Percentiles rank a stretch among this genome's conserved stretches.
Conservation (phyloP, 768 basidiomycete genomes). For the Boletus speciosus region DNA sequence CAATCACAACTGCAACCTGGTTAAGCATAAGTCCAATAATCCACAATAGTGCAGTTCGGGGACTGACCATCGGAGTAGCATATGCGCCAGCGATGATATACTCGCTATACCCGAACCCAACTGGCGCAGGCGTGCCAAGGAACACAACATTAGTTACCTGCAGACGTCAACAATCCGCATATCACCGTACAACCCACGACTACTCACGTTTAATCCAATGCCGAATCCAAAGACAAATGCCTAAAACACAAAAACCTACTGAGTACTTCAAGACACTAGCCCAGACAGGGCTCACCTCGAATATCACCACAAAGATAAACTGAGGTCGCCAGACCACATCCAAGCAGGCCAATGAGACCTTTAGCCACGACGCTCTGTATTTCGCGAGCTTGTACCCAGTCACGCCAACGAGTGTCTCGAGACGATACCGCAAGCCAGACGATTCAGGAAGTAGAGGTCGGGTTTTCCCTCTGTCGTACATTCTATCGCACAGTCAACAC, state of each 20-base stretch:
- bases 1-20: constrained; percentile 47
- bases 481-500: constrained; percentile 25
- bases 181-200: neutral
- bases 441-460: constrained; percentile 28
- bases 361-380: constrained; percentile 42
- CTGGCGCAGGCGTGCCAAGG: constrained; percentile 42
- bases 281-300: constrained; percentile 31
- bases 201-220: constrained; percentile 43
- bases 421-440: constrained; percentile 36
- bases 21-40: neutral
- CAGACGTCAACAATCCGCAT: neutral
- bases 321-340: constrained; percentile 50
- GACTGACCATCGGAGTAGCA: constrained; percentile 42
- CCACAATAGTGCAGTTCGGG: neutral
- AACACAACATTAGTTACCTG: constrained; percentile 57
- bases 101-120: constrained; percentile 45
- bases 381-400: constrained; percentile 46
- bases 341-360: constrained; percentile 32
- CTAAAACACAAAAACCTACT: constrained; percentile 15
- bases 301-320: constrained; percentile 36
- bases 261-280: neutral
- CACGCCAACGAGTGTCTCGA: constrained; percentile 47
- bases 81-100: constrained; percentile 41
- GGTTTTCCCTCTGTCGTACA: constrained; percentile 45
- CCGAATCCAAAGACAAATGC: constrained; percentile 47